Conservation (phyloP, 768 basidiomycete genomes). For the Boletus tomentosulus region DNA sequence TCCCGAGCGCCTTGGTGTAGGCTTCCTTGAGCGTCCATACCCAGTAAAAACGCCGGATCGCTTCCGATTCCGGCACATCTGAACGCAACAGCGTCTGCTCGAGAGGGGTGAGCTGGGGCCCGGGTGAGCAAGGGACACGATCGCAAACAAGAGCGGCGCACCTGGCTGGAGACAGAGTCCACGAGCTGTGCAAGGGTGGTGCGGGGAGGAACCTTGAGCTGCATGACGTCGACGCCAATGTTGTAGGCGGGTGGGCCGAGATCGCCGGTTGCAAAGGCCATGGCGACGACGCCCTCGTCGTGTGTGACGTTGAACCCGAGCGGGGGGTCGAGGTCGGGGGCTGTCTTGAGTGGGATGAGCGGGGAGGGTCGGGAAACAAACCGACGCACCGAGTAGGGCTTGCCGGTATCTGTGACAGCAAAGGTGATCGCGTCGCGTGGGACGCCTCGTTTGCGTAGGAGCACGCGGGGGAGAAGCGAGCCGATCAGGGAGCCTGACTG, state of each 20-base stretch:
- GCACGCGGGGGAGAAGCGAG: slow-evolving; percentile 61
- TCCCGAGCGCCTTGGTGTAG: slow-evolving; percentile 82
- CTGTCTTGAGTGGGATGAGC: slow-evolving; percentile 35
- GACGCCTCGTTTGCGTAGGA: slow-evolving; percentile 58
- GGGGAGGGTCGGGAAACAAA: background rate
- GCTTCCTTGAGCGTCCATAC: slow-evolving; percentile 93
- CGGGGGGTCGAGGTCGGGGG: slow-evolving; percentile 43
- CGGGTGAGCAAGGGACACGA: slow-evolving; percentile 7
- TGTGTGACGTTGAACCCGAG: slow-evolving; percentile 81
- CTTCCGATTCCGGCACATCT: slow-evolving; percentile 44
- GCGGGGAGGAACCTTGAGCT: slow-evolving; percentile 56
- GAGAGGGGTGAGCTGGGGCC: slow-evolving; percentile 36
- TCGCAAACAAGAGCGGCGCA: slow-evolving; percentile 19
- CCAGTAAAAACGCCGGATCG: slow-evolving; percentile 66
- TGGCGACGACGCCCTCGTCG: slow-evolving; percentile 67
- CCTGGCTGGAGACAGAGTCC: slow-evolving; percentile 62
- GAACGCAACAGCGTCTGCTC: slow-evolving; percentile 35
- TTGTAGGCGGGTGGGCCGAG: slow-evolving; percentile 53
- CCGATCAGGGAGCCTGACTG: slow-evolving; percentile 72
- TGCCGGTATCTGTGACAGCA: slow-evolving; percentile 56
- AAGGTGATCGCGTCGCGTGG: slow-evolving; percentile 46
- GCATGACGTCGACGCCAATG: slow-evolving; percentile 83
- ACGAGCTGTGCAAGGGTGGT: slow-evolving; percentile 59
- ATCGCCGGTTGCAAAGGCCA: slow-evolving; percentile 48
- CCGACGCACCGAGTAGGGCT: slow-evolving; percentile 68